phyloP scores from a whole-genome alignment of 2,329 filamentous ascomycete species.

The Macrophomina tecta region DNA sequence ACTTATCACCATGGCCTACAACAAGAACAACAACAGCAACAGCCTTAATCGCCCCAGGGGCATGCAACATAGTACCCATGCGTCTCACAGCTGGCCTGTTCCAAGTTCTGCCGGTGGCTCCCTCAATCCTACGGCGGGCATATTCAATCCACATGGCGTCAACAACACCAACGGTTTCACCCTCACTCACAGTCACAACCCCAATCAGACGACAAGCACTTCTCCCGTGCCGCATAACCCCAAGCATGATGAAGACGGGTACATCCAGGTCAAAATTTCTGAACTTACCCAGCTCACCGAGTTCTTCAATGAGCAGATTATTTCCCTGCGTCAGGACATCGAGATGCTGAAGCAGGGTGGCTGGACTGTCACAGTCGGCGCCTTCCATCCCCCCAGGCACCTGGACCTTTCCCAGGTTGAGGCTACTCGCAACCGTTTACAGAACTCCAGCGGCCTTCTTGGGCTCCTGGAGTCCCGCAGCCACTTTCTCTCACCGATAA shows the following conservation, averaged over 20 bases:
- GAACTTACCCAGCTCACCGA: background rate
- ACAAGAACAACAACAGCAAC: background rate
- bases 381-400: constrained; percentile 15
- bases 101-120: background rate
- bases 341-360: constrained; percentile 34
- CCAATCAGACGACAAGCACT: background rate
- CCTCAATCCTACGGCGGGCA: constrained; percentile 10
- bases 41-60: background rate
- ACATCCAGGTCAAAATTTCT: background rate
- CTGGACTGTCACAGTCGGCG: constrained; percentile 33
- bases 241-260: background rate
- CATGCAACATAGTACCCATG: background rate
- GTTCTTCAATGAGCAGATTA: constrained; percentile 3
- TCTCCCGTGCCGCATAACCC: background rate
- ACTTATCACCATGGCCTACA: background rate
- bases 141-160: background rate
- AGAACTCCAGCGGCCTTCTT: constrained; percentile 1
- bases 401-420: background rate
- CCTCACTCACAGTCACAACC: background rate
- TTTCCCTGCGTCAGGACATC: constrained; percentile 30
- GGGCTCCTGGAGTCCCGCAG: background rate
- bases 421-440: constrained; percentile 6
- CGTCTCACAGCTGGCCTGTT: background rate
- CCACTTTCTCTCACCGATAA: background rate
- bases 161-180: background rate